phyloP scores from a whole-genome alignment of 768 basidiomycete genomes.

The Mycena belliarum region DNA sequence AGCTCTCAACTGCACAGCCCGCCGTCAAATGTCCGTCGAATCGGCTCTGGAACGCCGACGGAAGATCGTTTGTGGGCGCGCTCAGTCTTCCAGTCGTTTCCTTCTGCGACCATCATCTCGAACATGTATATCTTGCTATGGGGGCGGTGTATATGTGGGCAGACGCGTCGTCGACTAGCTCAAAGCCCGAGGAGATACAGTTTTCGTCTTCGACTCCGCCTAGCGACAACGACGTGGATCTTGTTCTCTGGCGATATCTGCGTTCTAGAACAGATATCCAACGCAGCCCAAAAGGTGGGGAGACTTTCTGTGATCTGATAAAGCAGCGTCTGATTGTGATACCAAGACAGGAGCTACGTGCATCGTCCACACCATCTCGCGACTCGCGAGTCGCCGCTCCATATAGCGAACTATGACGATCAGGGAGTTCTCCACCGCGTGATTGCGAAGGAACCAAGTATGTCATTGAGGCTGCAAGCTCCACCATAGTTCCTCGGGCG shows the following conservation, averaged over 20 bases:
- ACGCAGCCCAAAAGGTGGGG: conserved; percentile 2
- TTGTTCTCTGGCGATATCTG: conserved; percentile 2
- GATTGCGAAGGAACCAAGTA: conserved; percentile 51
- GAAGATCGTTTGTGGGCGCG: too few relatives aligned
- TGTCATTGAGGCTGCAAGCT: conserved; percentile 46
- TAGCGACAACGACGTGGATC: conserved; percentile 1
- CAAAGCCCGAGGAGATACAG: conserved; percentile 5
- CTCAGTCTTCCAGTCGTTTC: not conserved
- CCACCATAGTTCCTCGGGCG: conserved; percentile 50
- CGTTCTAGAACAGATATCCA: not conserved
- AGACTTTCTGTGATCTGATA: too few relatives aligned
- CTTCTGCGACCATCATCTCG: not conserved
- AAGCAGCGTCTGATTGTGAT: not conserved
- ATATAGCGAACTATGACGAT: conserved; percentile 30
- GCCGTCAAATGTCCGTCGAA: too few relatives aligned
- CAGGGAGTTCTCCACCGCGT: conserved; percentile 44
- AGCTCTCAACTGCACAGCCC: too few relatives aligned
- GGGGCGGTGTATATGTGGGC: conserved; percentile 8
- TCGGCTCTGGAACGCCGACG: too few relatives aligned
- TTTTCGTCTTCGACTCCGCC: conserved; percentile 4
- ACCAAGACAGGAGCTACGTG: conserved; percentile 39
- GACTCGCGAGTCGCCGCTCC: too few relatives aligned
- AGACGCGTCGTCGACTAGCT: conserved; percentile 10
- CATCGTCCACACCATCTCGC: conserved; percentile 56
- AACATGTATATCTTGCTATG: conserved; percentile 12